Percentiles rank a stretch among this genome's conserved stretches.
Conservation (phyloP, 441 rosid species). For the Gossypium schwendimanii region DNA sequence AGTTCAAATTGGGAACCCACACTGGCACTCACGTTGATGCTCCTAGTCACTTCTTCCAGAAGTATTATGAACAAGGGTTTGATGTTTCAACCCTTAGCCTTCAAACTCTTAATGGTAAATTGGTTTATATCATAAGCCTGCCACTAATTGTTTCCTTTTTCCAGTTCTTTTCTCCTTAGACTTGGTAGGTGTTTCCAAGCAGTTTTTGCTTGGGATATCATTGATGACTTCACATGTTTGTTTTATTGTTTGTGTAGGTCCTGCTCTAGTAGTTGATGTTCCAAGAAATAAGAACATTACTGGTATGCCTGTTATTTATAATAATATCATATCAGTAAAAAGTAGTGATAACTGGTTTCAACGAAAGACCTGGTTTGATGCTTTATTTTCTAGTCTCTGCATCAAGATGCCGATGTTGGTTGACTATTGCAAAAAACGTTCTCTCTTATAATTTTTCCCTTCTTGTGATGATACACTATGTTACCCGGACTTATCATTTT, state of each 20-base stretch:
- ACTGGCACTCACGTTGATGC: conserved; percentile 61
- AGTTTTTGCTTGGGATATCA: neutral
- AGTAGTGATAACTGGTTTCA: no score
- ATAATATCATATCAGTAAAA: neutral
- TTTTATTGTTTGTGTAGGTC: conserved; percentile 27
- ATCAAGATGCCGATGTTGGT: neutral
- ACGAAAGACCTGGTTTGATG: no score
- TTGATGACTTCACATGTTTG: neutral
- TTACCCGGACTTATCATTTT: neutral
- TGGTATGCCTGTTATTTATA: conserved; percentile 26
- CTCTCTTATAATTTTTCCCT: no score
- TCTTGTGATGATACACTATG: neutral
- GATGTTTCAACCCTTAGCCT: conserved; percentile 55
- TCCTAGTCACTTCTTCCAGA: conserved; percentile 48
- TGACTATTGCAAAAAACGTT: neutral
- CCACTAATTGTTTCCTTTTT: neutral
- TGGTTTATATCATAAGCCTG: neutral
- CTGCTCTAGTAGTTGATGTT: conserved; percentile 49
- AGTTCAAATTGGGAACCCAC: conserved; percentile 41
- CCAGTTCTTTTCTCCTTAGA: no score
- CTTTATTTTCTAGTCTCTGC: neutral
- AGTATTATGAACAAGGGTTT: conserved; percentile 49
- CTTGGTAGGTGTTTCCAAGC: neutral
- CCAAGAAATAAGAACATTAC: conserved; percentile 51
- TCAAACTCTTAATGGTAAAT: conserved; percentile 36